Base-by-base conservation (phyloP, 306 rosid species). In the Parietaria judaica region DNA sequence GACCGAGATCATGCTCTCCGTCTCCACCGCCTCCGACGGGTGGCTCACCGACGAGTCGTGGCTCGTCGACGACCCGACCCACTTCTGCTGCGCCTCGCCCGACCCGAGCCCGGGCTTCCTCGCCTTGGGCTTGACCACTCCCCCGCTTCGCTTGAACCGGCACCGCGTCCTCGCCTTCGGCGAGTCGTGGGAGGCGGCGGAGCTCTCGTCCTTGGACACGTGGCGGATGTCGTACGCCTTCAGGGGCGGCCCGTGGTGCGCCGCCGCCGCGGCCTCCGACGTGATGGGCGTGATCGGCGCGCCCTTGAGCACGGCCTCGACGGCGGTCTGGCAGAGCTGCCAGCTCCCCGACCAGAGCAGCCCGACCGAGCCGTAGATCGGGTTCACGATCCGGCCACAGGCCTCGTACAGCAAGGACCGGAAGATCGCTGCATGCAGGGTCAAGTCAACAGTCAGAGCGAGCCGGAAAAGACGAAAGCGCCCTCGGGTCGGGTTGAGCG, bases 281-380 rank as follows among this genome's bases (percentile, higher is more conserved):
- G 90, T 77, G 5, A 91, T 87, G 65, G 98, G 89, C 5, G 87
- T 91, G 54, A 91, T 85, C 55, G 95, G 90, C 10, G 78, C 78
- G 3, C 98, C 98, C 51, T 84, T 86, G 36, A 92, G 78, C 41
- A 92, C 96, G 23, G 95, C 87, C 64, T 92, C 98, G 3, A 92
- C 98, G 3, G 96, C 98, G 39, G 84, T 79, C 47, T 92, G 98
- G 60, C 98, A 92, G 3, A 92, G 92, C 67, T 88, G 95, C 98
- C 98, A 92, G 60, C 92, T 86, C 13, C 98, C 96, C 1, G 96
- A 88, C 98, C 98, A 92, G 60, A 92, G 66, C 80, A 92, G 56
- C n/a, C 98, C 96, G 0, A 88, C 98, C 3, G 96, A 92, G 10
- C 98, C 98, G 58, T 88, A 92, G 67, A 92, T 92, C 64, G 96